These are phyloP conservation scores for Phaffia australis DNA, from an alignment of 768 basidiomycete genomes.

Conservation along the genomic window DNA sequence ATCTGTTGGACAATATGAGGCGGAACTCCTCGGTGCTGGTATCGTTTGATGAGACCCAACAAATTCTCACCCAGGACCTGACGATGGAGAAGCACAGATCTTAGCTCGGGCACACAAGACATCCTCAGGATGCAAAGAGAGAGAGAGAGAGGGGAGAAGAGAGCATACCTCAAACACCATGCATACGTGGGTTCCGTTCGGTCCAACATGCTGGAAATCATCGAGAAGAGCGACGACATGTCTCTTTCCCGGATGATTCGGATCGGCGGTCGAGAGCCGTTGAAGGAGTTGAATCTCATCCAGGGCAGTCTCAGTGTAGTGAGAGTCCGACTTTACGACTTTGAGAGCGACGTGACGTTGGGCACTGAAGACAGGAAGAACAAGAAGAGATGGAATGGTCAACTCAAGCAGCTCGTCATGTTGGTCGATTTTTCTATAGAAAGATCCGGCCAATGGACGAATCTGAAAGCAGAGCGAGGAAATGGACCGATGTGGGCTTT, in stretches of 20 bases:
- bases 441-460: not conserved
- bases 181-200: slow-evolving; percentile 94
- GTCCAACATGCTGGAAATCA: slow-evolving; percentile 92
- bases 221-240: slow-evolving; percentile 97
- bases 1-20: slow-evolving; percentile 88
- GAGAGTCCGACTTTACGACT: slow-evolving; percentile 91
- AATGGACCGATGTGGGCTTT: not conserved
- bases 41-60: slow-evolving; percentile 85
- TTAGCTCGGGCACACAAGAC: no score
- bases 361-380: slow-evolving; percentile 47
- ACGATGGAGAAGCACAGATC: no score
- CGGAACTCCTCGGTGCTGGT: slow-evolving; percentile 96
- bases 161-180: slow-evolving; percentile 79
- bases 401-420: not conserved
- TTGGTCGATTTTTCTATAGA: not conserved
- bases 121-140: not conserved
- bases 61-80: slow-evolving; percentile 87
- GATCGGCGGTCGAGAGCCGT: slow-evolving; percentile 76
- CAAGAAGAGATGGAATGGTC: not conserved
- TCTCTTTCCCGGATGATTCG: slow-evolving; percentile 70
- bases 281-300: slow-evolving; percentile 98
- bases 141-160: slow-evolving; percentile 32
- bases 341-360: slow-evolving; percentile 96
- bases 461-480: not conserved
- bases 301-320: slow-evolving; percentile 95